Evolutionary conservation across 2,329 filamentous ascomycete species (phyloP), one percentile per base, ranked within the genome.

Genomic region (Emmonsiellopsis sp.): DNA sequence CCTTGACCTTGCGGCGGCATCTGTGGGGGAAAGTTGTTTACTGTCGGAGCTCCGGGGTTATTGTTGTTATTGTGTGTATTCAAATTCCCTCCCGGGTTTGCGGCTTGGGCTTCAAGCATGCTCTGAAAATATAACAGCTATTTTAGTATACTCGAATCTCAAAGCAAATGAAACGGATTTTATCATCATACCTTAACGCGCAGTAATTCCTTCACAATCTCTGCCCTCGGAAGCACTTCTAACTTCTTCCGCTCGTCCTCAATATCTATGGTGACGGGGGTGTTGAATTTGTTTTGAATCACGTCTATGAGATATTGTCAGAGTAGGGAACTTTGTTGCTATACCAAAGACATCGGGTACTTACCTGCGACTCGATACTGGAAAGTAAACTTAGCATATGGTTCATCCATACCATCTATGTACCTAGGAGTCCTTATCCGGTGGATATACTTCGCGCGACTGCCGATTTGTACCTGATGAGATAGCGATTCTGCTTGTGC

Each of bases 301-400:
- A 55, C 49, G 6, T 56, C 60, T 62, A 44, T 47, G 34, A 32
- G 36, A 47, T 36, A 5, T 49, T 6, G 45, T 42, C 33, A 48
- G n/a, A 4, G 14, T 6, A 27, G 32, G 7, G 7, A 44, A 31
- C 33, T 11, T 44, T 11, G 5, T 27, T 9, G 17, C 37, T 49
- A 40, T 40, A 32, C 34, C 10, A n/a, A 14, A 27, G 21, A 8
- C 34, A 8, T 6, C 21, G 14, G 21, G 31, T 27, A 52, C 48
- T 55, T 42, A 57, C 60, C 57, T 56, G 55, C 51, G 7, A 46
- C 32, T 31, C 65, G 61, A 56, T 68, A 68, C 42, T 64, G 65
- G 57, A 68, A 68, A 34, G 65, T 55, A 53, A 68, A 68, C 52
- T 61, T 59, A 11, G 65, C 65, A 52, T 66, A 68, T 6, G 65